Evolutionary conservation across 2,329 filamentous ascomycete species (phyloP).

Genomic region (Trematosphaeria pertusa): DNA sequence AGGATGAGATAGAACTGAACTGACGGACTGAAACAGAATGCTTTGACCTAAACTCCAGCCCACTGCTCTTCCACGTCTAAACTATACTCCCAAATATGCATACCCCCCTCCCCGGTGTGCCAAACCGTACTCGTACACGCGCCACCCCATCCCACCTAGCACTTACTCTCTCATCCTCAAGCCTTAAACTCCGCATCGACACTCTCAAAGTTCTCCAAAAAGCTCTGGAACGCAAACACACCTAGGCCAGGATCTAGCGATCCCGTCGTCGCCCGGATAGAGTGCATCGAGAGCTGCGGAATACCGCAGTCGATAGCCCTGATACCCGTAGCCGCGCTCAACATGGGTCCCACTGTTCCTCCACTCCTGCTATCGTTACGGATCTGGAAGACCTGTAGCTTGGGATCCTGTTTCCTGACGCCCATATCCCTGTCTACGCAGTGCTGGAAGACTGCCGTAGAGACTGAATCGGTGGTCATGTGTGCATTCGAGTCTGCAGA

Average conservation of each 20-base stretch:
- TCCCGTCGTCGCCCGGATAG: slow-evolving; percentile 86
- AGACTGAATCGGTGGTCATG: slow-evolving; percentile 93
- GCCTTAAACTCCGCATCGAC: slow-evolving; percentile 79
- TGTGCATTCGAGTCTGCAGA: slow-evolving; percentile 87
- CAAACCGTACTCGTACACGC: not conserved
- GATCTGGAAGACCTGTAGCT: slow-evolving; percentile 91
- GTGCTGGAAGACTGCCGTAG: slow-evolving; percentile 78
- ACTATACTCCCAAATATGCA: no score
- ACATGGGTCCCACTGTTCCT: slow-evolving; percentile 93
- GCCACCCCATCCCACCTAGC: no score
- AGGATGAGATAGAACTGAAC: no score
- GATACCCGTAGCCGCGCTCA: slow-evolving; percentile 81
- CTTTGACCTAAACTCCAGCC: no score
- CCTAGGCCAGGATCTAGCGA: slow-evolving; percentile 85
- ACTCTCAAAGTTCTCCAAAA: slow-evolving; percentile 83
- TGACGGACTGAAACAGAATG: no score
- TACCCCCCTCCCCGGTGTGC: no score
- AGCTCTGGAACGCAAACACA: slow-evolving; percentile 86
- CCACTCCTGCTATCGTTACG: slow-evolving; percentile 88
- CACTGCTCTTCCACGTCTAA: no score
- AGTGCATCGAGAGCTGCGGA: slow-evolving; percentile 93
- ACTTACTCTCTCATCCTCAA: slow-evolving; percentile 6
- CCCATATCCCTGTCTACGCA: slow-evolving; percentile 70
- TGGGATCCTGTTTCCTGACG: slow-evolving; percentile 53
- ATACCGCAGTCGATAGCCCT: slow-evolving; percentile 87